phyloP scores from a whole-genome alignment of 2,329 filamentous ascomycete genomes.

The Canariomyces notabilis region DNA sequence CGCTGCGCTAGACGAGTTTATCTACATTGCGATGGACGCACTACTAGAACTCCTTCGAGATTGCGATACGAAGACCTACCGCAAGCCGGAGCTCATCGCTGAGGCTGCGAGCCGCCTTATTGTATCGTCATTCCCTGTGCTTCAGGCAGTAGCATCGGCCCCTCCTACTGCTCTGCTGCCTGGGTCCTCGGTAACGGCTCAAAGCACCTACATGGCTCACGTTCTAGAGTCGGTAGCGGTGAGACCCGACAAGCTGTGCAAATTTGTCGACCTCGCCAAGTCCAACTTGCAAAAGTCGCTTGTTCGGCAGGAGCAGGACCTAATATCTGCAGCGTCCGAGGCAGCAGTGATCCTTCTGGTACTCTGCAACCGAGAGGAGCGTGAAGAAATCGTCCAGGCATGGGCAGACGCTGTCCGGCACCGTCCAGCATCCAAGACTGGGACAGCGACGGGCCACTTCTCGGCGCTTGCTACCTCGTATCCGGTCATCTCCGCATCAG shows the following conservation, averaged over 20 bases:
- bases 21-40: constrained; percentile 25
- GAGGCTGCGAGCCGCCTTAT: constrained; percentile 58
- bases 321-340: constrained; percentile 44
- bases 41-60: constrained; percentile 38
- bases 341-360: constrained; percentile 48
- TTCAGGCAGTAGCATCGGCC: constrained; percentile 35
- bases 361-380: constrained; percentile 35
- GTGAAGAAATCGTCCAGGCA: constrained; percentile 36
- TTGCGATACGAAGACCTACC: constrained; percentile 39
- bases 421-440: constrained; percentile 31
- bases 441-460: constrained; percentile 48
- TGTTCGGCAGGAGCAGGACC: constrained; percentile 45
- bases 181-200: constrained; percentile 24
- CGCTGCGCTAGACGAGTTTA: constrained; percentile 10
- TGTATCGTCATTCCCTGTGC: constrained; percentile 44
- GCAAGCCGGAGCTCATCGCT: constrained; percentile 60
- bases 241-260: constrained; percentile 4
- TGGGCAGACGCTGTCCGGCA: constrained; percentile 44
- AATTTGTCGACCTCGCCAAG: constrained; percentile 23
- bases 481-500: constrained; percentile 31
- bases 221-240: constrained; percentile 12
- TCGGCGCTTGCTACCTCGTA: constrained; percentile 49
- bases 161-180: constrained; percentile 23
- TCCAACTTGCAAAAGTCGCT: constrained; percentile 43
- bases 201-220: constrained; percentile 13